Base-by-base conservation (phyloP, 176 grass and related monocot genomes). In the Avena insularis region DNA sequence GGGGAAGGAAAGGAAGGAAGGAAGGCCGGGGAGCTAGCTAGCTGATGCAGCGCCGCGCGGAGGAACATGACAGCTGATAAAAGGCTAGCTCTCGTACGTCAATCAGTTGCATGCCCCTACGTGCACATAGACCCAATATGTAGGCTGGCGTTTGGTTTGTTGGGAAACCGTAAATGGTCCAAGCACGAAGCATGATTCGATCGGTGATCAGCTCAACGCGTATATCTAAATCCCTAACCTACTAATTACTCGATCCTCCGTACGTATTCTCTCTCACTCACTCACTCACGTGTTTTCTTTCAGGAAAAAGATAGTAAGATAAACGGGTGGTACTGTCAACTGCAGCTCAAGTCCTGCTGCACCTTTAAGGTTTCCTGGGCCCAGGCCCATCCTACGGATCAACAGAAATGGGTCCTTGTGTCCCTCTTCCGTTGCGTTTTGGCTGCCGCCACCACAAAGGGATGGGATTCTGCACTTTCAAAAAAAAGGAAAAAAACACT, bases 11-110 rank as follows among this genome's bases (percentile, higher is more conserved):
- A 35, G 33, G 33, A 35, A 35, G 33, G 33, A 35, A 35, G 33
- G 33, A 35, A 35, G 33, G 33, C 33, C 33, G 33, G 33, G 33
- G 33, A 35, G 33, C 33, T 35, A 35, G 33, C 33, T 35, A 35
- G 33, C 33, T 35, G 33, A 35, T 35, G 33, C 33, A 35, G 33
- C 33, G 33, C 33, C 33, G 33, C 33, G 55, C 6, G 11, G 4
- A 8, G 16, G 17, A 68, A 27, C 81, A 79, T 84, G 87, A 50
- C 81, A 89, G 65, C 16, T 72, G 65, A 33, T 63, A 48, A 43
- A 72, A 63, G 38, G 51, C 31, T 33, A 33, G 33, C 72, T 16
- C 38, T 8, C 50, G 40, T 43, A 43, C 40, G 15, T 88, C 85
- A 25, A 55, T 35, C 86, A 66, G 71, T 4, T 29, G 71, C 71